Evolutionary conservation across 176 grass and related monocot species (phyloP), one percentile per base, ranked within the genome.

Genomic region (Oryza punctata): DNA sequence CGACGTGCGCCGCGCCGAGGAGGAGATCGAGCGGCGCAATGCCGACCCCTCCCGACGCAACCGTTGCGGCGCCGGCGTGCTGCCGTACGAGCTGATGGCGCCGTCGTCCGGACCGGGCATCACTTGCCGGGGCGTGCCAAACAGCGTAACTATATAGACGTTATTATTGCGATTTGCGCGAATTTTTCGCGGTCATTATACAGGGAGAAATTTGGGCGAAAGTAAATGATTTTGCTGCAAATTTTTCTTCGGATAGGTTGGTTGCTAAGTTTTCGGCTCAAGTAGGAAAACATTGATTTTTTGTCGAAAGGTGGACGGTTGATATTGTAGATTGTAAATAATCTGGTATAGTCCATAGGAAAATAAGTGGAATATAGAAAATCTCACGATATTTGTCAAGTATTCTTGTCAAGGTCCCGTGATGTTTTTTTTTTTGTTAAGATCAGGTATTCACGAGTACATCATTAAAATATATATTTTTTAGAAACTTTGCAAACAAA

Each of bases 61-160:
- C 78, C 81, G 97, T 28, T 96, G 91, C 38, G 97, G 93, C 66
- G 93, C 93, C 19, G 97, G 97, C 35, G 97, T 99, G 72, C 68
- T 99, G 71, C 87, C 93, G 23, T 99, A 99, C 69, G 91, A 99
- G 88, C 82, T 99, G 27, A 94, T 99, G 97, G 78, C 87, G 27
- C 97, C 97, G 32, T 78, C 63, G 35, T 99, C 97, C 6, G 87
- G 83, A 2, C 91, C 97, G 0, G 97, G 97, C 38, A 83, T 99
- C 70, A 99, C 97, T 12, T 91, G 88, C 91, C 91, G 97, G 4
- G 93, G 97, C 41, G 84, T 99, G 1, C 97, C 97, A 6, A 99
- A 99, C 72, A 99, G 93, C 78, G 89, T 96, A 64, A 79, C 87
- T 61, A 94, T 99, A 23, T 99, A 85, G 85, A 28, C 15, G 45